Evolutionary conservation across 192 early-diverging fungal species (phyloP).

Genomic region (Coemansia sp.): DNA sequence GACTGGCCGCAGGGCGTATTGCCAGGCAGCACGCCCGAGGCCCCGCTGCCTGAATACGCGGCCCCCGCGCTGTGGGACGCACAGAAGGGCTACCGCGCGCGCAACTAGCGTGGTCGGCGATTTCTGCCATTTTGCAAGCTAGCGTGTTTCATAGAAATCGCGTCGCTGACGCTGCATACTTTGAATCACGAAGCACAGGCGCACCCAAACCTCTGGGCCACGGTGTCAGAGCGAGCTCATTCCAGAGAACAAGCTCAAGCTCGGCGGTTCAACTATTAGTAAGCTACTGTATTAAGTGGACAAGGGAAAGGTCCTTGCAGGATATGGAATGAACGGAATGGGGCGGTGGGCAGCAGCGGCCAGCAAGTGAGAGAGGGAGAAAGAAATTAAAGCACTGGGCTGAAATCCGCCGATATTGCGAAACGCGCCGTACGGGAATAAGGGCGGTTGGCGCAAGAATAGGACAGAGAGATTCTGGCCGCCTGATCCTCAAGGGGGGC

Average conservation of each 20-base stretch:
- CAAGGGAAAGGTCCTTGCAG: background rate
- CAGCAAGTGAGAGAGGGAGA: too few species aligned
- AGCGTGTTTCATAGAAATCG: too few species aligned
- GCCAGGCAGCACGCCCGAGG: slow-evolving; percentile 35
- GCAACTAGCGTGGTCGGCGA: background rate
- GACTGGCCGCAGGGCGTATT: slow-evolving; percentile 37
- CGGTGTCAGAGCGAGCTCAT: too few species aligned
- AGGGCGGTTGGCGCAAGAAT: too few species aligned
- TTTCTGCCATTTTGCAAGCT: background rate
- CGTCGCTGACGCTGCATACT: too few species aligned
- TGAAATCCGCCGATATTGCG: background rate
- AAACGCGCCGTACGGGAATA: too few species aligned
- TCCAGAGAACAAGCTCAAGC: background rate
- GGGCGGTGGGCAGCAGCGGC: too few species aligned
- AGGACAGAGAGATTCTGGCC: too few species aligned
- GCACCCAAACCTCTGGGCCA: background rate
- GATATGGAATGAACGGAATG: background rate
- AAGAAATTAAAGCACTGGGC: background rate
- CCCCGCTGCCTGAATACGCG: slow-evolving; percentile 39
- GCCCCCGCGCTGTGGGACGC: slow-evolving; percentile 32
- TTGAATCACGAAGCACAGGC: background rate
- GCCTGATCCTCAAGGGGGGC: too few species aligned
- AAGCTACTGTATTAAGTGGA: background rate
- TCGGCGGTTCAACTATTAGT: background rate
- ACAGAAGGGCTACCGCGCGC: slow-evolving; percentile 21